Percentiles rank a stretch among this genome's conserved stretches.
Conservation (phyloP, 164 flowering plant species). For the Liriodendron chinense region DNA sequence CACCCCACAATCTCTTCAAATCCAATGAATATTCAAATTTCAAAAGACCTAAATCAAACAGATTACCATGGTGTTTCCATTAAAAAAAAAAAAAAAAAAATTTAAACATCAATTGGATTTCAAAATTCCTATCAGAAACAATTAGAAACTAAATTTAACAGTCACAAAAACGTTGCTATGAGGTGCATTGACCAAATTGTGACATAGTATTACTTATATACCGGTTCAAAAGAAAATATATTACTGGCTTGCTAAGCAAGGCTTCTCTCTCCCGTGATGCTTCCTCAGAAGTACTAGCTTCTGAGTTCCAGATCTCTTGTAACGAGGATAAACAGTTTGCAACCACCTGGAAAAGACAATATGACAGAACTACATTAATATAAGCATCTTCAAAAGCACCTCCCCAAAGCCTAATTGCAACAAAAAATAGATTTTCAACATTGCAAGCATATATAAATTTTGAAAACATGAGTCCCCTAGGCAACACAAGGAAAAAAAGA, state of each 20-base stretch:
- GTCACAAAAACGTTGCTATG: background rate
- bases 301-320: conserved; percentile 92
- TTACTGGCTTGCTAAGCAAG: conserved; percentile 78
- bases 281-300: conserved; percentile 83
- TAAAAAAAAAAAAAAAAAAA: too few species aligned
- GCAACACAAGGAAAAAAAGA: background rate
- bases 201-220: conserved; percentile 19
- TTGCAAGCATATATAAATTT: background rate
- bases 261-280: conserved; percentile 82
- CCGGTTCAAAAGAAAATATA: conserved; percentile 86
- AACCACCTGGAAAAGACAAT: conserved; percentile 59
- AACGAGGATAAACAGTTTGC: conserved; percentile 87
- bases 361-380: background rate
- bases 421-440: background rate
- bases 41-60: background rate
- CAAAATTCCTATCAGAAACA: background rate
- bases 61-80: background rate
- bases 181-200: background rate
- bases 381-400: background rate
- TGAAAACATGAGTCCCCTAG: background rate
- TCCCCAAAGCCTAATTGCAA: background rate
- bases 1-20: background rate
- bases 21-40: background rate
- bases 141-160: background rate
- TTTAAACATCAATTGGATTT: too few species aligned